These are phyloP conservation scores for Lasiodiplodia gonubiensis DNA, from an alignment of 2,329 filamentous ascomycete species.

Conservation along the genomic window DNA sequence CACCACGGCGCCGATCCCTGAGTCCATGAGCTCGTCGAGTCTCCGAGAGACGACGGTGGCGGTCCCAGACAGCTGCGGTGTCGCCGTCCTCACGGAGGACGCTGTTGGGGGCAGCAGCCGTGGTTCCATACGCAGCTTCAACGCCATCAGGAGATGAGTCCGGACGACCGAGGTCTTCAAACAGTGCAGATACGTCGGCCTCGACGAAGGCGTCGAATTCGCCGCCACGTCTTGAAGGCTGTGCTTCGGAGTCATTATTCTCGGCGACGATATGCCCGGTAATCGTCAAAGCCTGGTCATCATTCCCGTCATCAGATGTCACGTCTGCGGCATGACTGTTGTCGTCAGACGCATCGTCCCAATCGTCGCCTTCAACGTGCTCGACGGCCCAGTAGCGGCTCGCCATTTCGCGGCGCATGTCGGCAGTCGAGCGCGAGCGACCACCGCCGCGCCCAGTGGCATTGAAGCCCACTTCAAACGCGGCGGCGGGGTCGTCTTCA, in stretches of 20 bases:
- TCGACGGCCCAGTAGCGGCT: slow-evolving; percentile 15
- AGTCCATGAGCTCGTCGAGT: slow-evolving; percentile 13
- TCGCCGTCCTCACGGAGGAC: neutral
- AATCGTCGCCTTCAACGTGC: slow-evolving; percentile 1
- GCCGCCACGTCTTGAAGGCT: slow-evolving; percentile 4
- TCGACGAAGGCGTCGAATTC: slow-evolving; percentile 14
- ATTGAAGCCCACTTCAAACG: slow-evolving; percentile 3
- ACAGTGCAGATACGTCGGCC: neutral
- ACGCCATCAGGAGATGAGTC: neutral
- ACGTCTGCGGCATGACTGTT: slow-evolving; percentile 7
- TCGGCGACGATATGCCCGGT: neutral
- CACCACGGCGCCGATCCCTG: neutral
- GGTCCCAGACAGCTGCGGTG: slow-evolving; percentile 17
- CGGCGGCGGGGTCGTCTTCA: neutral
- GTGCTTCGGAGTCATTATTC: neutral
- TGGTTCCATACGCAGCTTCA: slow-evolving; percentile 3
- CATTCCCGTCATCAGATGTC: neutral
- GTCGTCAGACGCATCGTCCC: slow-evolving; percentile 11
- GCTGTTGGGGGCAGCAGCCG: neutral
- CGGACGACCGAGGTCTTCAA: neutral
- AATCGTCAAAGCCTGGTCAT: slow-evolving; percentile 6
- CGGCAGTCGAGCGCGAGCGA: slow-evolving; percentile 19
- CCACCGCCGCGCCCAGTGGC: slow-evolving; percentile 25
- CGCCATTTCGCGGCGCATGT: slow-evolving; percentile 22
- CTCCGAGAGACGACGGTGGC: slow-evolving; percentile 5